Evolutionary conservation across 768 basidiomycete genomes (phyloP).

Genomic region (Trametes cubensis): DNA sequence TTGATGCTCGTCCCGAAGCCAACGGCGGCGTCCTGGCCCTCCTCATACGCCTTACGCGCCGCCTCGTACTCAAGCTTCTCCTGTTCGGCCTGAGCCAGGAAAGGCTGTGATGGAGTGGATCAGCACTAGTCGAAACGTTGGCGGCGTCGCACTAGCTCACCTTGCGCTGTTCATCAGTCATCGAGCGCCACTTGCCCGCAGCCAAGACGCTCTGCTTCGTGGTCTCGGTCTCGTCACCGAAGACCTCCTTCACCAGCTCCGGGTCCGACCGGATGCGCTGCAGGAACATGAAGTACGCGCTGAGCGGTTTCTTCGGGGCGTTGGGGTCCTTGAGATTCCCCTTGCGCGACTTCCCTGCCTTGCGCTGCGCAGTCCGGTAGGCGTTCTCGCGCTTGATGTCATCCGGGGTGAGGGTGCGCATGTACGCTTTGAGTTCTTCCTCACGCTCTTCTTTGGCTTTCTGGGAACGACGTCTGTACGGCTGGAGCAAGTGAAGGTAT

Average conservation of each 20-base stretch:
- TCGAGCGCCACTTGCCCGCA: conserved; percentile 89
- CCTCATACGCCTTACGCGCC: conserved; percentile 84
- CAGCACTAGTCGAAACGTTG: conserved; percentile 12
- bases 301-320: conserved; percentile 93
- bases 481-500: conserved; percentile 48
- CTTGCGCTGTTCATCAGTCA: conserved; percentile 93
- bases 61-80: conserved; percentile 94
- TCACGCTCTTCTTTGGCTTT: conserved; percentile 85
- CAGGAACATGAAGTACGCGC: conserved; percentile 94
- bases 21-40: conserved; percentile 78
- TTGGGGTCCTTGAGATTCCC: conserved; percentile 97
- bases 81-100: conserved; percentile 89
- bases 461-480: conserved; percentile 83
- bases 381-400: conserved; percentile 94
- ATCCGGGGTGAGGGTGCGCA: conserved; percentile 86
- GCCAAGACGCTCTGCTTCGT: conserved; percentile 94
- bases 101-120: conserved; percentile 59
- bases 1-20: conserved; percentile 75
- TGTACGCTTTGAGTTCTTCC: conserved; percentile 79
- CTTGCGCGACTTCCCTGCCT: conserved; percentile 89
- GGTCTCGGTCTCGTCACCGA: conserved; percentile 89
- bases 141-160: conserved; percentile 44
- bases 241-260: conserved; percentile 74
- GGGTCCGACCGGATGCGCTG: conserved; percentile 85
- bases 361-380: conserved; percentile 89